Evolutionary conservation across 257 asterid species (phyloP).

Genomic region (Ocimum tenuiflorum): DNA sequence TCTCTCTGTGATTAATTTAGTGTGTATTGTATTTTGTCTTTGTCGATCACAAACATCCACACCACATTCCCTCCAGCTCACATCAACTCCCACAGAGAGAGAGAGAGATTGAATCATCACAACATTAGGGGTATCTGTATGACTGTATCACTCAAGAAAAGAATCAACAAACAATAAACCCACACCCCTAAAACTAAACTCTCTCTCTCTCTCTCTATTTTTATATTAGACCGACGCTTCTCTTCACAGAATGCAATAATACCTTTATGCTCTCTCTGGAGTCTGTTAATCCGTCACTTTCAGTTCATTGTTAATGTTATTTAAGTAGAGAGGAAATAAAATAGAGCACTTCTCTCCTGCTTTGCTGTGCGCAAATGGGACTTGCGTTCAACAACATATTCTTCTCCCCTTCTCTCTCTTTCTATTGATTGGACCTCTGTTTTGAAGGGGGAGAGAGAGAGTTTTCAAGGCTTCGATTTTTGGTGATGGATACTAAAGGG

Average conservation of each 20-base stretch:
- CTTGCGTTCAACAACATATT: conserved; percentile 15
- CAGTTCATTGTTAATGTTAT: conserved; percentile 46
- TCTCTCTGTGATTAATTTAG: too few relatives aligned
- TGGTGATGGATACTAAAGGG: conserved; percentile 76
- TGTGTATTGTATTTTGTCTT: too few relatives aligned
- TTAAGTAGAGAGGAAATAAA: conserved; percentile 23
- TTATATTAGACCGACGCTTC: conserved; percentile 24
- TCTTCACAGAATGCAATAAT: conserved; percentile 16
- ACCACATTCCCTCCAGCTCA: conserved; percentile 26
- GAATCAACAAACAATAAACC: conserved; percentile 32
- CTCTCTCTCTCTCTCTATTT: conserved; percentile 9
- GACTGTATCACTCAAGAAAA: conserved; percentile 47
- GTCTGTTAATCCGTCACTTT: conserved; percentile 51
- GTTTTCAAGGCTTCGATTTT: not conserved
- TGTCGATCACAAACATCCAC: conserved; percentile 19
- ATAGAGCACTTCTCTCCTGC: conserved; percentile 17
- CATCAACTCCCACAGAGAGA: conserved; percentile 16
- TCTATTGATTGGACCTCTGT: conserved; percentile 25
- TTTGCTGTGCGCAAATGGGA: conserved; percentile 20
- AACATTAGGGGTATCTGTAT: conserved; percentile 19
- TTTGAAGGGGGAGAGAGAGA: not conserved
- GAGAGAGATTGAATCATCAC: conserved; percentile 7
- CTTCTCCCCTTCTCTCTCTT: conserved; percentile 19
- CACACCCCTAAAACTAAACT: conserved; percentile 19
- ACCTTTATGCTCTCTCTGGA: conserved; percentile 14